Evolutionary conservation across 805 yeast species (phyloP), one percentile per base, ranked within the genome.

Genomic region (Schizosaccharomyces osmophilus): DNA sequence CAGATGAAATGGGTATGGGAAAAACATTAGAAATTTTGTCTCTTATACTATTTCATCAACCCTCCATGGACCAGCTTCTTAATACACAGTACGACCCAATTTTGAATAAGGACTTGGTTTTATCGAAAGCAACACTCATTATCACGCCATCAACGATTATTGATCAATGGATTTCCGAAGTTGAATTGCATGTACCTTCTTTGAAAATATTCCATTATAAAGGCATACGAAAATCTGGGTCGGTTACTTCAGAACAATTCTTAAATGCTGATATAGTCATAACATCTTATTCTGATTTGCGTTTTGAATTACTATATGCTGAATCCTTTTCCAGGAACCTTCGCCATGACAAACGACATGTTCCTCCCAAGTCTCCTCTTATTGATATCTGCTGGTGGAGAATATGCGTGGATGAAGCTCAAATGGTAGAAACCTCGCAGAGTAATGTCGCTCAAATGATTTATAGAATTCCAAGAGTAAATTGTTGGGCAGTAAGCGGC

Each of bases 1-100:
- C 93, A 1, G 98, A 90, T 67, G 98, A 93, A 70, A 93, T 93
- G 98, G 98, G 98, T 0, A 76, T 93, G 6, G 98, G 98, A 0
- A 93, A 93, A 68, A 90, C 98, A 0, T 82, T 93, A 3, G 98
- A 93, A 69, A 75, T 88, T 15, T 74, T 86, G 1, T 75, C 95
- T 0, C 72, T 90, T 48, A 72, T 84, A 0, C 68, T 81, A 1
- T 67, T 82, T 60, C 84, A 93, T 69, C 81, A 74, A 41, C 72
- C 96, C 17, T 75, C 77, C 0, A 2, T 62, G 24, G 31, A 19
- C 19, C 24, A 15, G 5, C 15, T 55, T 0, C 64, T 67, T 3
- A 36, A 60, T 5, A 62, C 51, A 2, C 62, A 62, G 2, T 29
- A 11, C 6, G 67, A 69, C 57, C 43, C 59, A 24, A 77, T 66